Conservation (phyloP, 73 alveolate species). For the Strombidium stylifer region DNA sequence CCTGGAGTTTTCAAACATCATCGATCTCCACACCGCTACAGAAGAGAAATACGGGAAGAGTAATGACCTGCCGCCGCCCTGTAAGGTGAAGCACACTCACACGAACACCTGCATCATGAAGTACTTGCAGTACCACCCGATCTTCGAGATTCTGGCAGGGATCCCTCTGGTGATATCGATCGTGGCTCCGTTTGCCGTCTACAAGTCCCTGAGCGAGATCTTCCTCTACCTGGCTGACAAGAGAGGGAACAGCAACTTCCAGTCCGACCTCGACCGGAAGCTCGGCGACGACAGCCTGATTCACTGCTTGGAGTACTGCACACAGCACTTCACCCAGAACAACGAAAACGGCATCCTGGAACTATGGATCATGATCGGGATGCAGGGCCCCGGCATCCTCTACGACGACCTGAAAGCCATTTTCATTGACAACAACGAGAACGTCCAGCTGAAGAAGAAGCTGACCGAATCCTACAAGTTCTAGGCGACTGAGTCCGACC, state of each 20-base stretch:
- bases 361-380: constrained; percentile 27
- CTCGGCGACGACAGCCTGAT: constrained; percentile 9
- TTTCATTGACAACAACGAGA: constrained; percentile 26
- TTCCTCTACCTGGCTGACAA: too few species aligned
- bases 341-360: constrained; percentile 21
- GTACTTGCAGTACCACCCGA: constrained; percentile 17
- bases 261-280: constrained; percentile 9
- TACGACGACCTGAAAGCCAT: constrained; percentile 22
- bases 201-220: not conserved
- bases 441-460: too few species aligned
- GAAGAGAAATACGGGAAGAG: not conserved
- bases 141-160: constrained; percentile 12
- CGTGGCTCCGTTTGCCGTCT: constrained; percentile 13
- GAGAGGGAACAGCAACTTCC: not conserved
- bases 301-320: constrained; percentile 9
- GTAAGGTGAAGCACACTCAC: constrained; percentile 4
- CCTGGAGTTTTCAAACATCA: not conserved
- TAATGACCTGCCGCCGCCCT: not conserved
- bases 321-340: constrained; percentile 1
- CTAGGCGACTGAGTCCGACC: too few species aligned
- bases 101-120: not conserved
- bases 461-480: too few species aligned
- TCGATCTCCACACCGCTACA: not conserved
- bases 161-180: constrained; percentile 16
- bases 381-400: constrained; percentile 15